Evolutionary conservation across 495 filamentous ascomycete species (phyloP), one percentile per base, ranked within the genome.

Genomic region (Bacidia gigantensis): DNA sequence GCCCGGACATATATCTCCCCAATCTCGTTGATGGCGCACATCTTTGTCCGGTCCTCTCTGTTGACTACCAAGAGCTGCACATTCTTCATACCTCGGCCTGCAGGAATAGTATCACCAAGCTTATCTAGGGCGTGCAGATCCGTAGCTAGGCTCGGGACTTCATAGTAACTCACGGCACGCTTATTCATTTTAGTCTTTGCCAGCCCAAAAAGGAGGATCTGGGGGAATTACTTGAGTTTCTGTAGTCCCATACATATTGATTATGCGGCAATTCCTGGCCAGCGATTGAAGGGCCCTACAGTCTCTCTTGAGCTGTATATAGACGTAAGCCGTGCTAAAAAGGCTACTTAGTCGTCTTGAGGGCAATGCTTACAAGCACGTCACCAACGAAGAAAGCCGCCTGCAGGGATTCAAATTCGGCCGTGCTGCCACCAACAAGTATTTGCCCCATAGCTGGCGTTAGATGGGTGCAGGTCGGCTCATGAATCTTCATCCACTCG

Each of bases 371-470:
- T 54, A 84, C 93, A 52, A 98, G 57, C 12, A 96, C 75, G 61
- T 98, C 92, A 26, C 92, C 92, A 5, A 98, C 92, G 59, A 95
- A 96, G 74, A 95, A 93, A 2, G 47, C 47, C 14, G 82, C 76
- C 60, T 87, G 78, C 10, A 98, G 75, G 20, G 74, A 68, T 10
- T 86, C 82, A 63, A 95, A 94, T 56, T 86, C 70, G 0, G 81
- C 77, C 7, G 74, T 82, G 5, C 87, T 85, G 57, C 86, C 87
- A 35, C 90, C 92, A 25, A 94, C 84, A 1, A 98, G 72, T 48
- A 98, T 92, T 61, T 97, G 89, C 47, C 90, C 90, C 89, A 97
- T 87, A 23, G 55, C 92, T 3, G 92, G 92, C 0, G 92, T 98
- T 14, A 98, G 12, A 18, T 41, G 49, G 17, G 32, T 22, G 12